Evolutionary conservation across 805 yeast genomes (phyloP).

Genomic region (Alloascoidea africana): DNA sequence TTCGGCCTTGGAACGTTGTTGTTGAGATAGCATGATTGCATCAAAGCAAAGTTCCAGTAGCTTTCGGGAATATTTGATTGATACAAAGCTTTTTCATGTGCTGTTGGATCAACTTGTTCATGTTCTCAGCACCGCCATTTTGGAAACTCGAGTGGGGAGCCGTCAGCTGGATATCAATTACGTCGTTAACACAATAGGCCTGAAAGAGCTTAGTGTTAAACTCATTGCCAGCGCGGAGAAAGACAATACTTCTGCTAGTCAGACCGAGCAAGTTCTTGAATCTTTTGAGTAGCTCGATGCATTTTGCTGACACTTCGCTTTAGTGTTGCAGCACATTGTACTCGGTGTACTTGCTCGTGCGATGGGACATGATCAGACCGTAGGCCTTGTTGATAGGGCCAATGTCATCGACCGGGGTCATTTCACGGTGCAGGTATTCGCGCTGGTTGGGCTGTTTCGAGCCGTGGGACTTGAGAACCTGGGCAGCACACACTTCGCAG

Average conservation of each 20-base stretch:
- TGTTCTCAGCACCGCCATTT: not conserved
- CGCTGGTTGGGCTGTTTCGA: too few species aligned
- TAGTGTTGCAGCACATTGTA: too few species aligned
- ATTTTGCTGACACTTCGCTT: not conserved
- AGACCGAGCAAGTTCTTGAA: not conserved
- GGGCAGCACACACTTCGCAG: too few species aligned
- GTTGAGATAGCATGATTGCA: not conserved
- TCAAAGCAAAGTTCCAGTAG: slow-evolving; percentile 1
- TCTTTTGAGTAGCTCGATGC: not conserved
- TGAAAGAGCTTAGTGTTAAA: not conserved
- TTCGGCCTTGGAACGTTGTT: too few species aligned
- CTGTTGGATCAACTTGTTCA: not conserved
- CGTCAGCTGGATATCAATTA: not conserved
- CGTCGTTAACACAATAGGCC: not conserved
- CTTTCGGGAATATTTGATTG: not conserved
- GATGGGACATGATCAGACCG: too few species aligned
- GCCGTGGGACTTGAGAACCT: too few species aligned
- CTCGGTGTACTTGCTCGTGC: too few species aligned
- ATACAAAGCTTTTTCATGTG: not conserved
- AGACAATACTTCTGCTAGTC: not conserved
- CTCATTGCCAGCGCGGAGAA: slow-evolving; percentile 1
- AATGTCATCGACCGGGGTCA: too few species aligned
- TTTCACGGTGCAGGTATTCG: too few species aligned
- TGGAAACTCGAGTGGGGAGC: slow-evolving; percentile 2
- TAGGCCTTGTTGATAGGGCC: too few species aligned